These are phyloP conservation scores for Cerioporus squamosus DNA, from an alignment of 1,284 basidiomycete genomes.

Conservation along the genomic window DNA sequence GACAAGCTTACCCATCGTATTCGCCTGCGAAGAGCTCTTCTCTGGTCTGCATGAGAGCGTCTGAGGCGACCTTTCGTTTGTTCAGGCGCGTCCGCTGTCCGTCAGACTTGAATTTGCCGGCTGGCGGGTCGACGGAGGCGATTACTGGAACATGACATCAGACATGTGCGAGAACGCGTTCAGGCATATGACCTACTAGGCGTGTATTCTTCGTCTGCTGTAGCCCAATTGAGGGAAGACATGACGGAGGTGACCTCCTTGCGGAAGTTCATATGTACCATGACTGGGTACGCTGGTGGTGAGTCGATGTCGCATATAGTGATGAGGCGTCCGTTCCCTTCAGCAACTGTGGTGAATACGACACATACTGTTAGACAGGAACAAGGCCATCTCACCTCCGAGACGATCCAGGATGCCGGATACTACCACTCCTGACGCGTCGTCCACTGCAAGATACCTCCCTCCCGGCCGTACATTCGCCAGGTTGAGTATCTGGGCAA, in stretches of 20 bases:
- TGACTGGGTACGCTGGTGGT: conserved; percentile 89
- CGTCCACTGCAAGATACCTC: conserved; percentile 89
- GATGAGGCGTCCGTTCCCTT: conserved; percentile 81
- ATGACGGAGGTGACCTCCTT: conserved; percentile 61
- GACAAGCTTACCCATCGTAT: conserved; percentile 81
- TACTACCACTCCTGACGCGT: conserved; percentile 90
- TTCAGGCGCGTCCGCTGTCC: conserved; percentile 70
- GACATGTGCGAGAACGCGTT: neutral
- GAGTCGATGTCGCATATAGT: conserved; percentile 92
- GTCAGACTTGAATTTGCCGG: conserved; percentile 61
- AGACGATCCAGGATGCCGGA: conserved; percentile 86
- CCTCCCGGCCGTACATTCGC: conserved; percentile 88
- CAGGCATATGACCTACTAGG: conserved; percentile 49
- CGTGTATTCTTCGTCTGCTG: conserved; percentile 80
- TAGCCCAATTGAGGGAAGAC: conserved; percentile 88
- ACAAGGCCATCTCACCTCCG: conserved; percentile 60
- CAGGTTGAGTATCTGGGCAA: conserved; percentile 87
- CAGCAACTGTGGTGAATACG: too few relatives aligned
- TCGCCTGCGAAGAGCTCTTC: conserved; percentile 87
- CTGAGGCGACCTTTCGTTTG: conserved; percentile 70
- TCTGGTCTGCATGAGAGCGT: conserved; percentile 65
- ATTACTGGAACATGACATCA: conserved; percentile 44
- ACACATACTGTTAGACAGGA: too few relatives aligned
- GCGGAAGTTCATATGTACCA: conserved; percentile 87
- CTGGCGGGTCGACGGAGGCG: conserved; percentile 58